phyloP scores from a whole-genome alignment of 495 filamentous ascomycete genomes.

The Lentithecium fluviatile region DNA sequence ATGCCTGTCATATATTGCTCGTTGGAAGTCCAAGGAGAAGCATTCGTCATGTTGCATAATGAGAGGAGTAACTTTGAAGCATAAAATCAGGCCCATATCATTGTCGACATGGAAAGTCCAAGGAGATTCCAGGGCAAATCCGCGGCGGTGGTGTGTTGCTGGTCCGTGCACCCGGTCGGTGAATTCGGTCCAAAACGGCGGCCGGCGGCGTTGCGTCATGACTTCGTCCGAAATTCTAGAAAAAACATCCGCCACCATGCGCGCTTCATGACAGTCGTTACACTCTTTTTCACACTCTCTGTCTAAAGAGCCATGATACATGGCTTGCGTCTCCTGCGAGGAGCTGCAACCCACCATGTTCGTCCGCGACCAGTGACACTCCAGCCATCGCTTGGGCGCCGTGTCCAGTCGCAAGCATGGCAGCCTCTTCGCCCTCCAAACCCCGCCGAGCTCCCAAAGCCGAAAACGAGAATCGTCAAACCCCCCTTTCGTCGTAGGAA shows the following conservation, averaged over 20 bases:
- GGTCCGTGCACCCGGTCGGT: too few species aligned
- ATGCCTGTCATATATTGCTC: too few species aligned
- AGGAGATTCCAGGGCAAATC: too few species aligned
- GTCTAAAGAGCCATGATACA: conserved; percentile 29
- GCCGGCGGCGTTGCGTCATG: too few species aligned
- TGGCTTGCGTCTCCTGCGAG: conserved; percentile 27
- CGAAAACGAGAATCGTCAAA: conserved; percentile 51
- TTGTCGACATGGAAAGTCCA: too few species aligned
- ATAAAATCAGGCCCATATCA: too few species aligned
- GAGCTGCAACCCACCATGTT: conserved; percentile 16
- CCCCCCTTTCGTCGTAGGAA: conserved; percentile 60
- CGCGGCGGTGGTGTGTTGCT: too few species aligned
- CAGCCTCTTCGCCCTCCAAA: conserved; percentile 66
- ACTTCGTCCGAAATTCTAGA: too few species aligned
- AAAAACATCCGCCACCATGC: neutral
- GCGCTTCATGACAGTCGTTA: neutral
- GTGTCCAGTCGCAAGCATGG: conserved; percentile 34
- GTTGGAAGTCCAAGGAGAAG: too few species aligned
- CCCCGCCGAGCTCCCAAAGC: conserved; percentile 74
- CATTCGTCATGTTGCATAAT: too few species aligned
- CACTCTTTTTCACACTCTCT: neutral
- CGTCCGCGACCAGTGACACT: conserved; percentile 1
- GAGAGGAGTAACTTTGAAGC: conserved; percentile 7
- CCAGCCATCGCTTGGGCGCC: conserved; percentile 19
- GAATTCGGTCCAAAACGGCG: too few species aligned